Evolutionary conservation across 768 basidiomycete genomes (phyloP).

Genomic region (Tulasnella sp.): DNA sequence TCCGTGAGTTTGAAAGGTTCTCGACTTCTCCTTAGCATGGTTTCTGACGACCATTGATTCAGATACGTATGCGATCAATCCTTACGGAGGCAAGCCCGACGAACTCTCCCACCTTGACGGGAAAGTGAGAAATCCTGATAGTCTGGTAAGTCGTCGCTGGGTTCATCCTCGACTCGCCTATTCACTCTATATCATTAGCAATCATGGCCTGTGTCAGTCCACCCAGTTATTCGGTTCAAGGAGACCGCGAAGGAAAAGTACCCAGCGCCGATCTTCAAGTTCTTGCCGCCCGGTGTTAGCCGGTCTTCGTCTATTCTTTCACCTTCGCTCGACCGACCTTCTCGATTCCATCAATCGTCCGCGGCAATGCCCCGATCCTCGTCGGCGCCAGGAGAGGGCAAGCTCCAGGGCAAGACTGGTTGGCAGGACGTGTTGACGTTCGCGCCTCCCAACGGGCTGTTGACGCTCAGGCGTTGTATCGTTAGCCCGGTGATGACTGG

Average conservation of each 20-base stretch:
- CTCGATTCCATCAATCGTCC: not conserved
- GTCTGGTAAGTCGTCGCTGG: not conserved
- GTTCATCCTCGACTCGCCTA: not conserved
- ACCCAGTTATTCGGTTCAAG: constrained; percentile 52
- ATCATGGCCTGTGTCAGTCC: constrained; percentile 50
- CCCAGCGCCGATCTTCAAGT: constrained; percentile 1
- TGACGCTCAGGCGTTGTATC: constrained; percentile 12
- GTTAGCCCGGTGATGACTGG: not conserved
- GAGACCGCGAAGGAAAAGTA: constrained; percentile 8
- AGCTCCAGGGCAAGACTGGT: not conserved
- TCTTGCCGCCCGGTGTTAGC: constrained; percentile 13
- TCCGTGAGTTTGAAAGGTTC: constrained; percentile 35
- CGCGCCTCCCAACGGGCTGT: constrained; percentile 9
- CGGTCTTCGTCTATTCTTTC: constrained; percentile 9
- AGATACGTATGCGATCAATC: constrained; percentile 74
- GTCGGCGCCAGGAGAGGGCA: not conserved
- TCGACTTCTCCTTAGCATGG: not conserved
- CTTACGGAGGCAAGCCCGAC: constrained; percentile 68
- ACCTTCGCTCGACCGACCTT: not conserved
- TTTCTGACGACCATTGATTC: constrained; percentile 45
- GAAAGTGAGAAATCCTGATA: constrained; percentile 49
- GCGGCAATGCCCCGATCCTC: not conserved
- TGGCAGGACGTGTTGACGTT: constrained; percentile 27
- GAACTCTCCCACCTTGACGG: constrained; percentile 56
- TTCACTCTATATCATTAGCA: constrained; percentile 39